Percentiles rank a stretch among this genome's conserved stretches.
phyloP scores from a whole-genome alignment of 495 filamentous ascomycete genomes.

The Lepidopterella palustris region DNA sequence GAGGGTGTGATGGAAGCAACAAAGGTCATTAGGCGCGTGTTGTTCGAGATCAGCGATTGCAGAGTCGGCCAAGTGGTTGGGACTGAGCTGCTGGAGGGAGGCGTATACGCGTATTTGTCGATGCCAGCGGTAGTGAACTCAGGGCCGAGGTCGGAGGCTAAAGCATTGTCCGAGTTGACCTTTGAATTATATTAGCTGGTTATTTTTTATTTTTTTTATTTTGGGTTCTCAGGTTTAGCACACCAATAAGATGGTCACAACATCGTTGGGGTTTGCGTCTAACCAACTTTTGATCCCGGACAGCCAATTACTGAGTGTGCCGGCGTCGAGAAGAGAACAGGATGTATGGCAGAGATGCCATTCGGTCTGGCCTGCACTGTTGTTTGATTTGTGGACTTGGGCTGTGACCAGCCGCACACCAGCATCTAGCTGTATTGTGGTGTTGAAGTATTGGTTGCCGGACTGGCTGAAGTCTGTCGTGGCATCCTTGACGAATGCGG shows the following conservation, averaged over 20 bases:
- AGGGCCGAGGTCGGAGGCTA: slow-evolving; percentile 18
- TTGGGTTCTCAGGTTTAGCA: too few relatives aligned
- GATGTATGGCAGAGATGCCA: slow-evolving; percentile 38
- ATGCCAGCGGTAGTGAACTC: slow-evolving; percentile 33
- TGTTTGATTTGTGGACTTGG: slow-evolving; percentile 32
- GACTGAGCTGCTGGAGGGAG: slow-evolving; percentile 9
- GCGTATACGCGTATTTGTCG: slow-evolving; percentile 31
- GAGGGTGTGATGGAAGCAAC: slow-evolving; percentile 26
- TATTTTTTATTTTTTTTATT: too few relatives aligned
- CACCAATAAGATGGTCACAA: slow-evolving; percentile 39
- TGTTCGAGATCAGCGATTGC: slow-evolving; percentile 29
- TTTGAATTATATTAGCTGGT: too few relatives aligned
- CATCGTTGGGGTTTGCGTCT: slow-evolving; percentile 36
- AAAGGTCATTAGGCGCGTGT: slow-evolving; percentile 37
- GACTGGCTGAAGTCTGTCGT: slow-evolving; percentile 35
- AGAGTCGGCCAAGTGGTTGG: slow-evolving; percentile 36
- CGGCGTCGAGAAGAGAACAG: slow-evolving; percentile 35
- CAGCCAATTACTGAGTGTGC: slow-evolving; percentile 31
- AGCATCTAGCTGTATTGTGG: slow-evolving; percentile 34
- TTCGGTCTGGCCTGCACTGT: slow-evolving; percentile 7
- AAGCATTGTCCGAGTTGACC: slow-evolving; percentile 35
- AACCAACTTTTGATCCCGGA: slow-evolving; percentile 34
- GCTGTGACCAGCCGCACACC: slow-evolving; percentile 37
- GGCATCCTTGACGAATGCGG: slow-evolving; percentile 50
- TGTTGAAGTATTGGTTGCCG: slow-evolving; percentile 39